Conservation (phyloP, 306 rosid genomes). For the Arachis hypogaea region DNA sequence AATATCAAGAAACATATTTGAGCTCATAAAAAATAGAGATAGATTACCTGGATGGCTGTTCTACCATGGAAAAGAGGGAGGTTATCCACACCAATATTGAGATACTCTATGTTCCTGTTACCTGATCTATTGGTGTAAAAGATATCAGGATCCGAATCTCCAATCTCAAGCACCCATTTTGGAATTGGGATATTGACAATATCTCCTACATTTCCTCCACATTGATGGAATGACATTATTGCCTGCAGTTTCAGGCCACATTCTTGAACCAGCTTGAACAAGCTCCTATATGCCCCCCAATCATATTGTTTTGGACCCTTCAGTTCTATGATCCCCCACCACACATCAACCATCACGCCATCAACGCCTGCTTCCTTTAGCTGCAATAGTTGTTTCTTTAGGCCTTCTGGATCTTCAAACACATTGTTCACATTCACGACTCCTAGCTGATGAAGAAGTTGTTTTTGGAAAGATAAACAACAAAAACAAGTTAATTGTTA, state of each 20-base stretch:
- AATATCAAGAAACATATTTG: no score
- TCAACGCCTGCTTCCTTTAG: constrained; percentile 64
- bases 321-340: constrained; percentile 88
- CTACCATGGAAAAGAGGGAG: constrained; percentile 64
- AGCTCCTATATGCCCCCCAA: constrained; percentile 69
- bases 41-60: constrained; percentile 69
- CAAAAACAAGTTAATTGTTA: background rate
- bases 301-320: constrained; percentile 71
- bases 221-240: constrained; percentile 88
- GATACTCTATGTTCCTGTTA: constrained; percentile 66
- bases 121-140: constrained; percentile 70
- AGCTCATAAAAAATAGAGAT: background rate
- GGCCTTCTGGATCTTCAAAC: constrained; percentile 55
- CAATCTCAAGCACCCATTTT: constrained; percentile 68
- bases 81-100: constrained; percentile 70
- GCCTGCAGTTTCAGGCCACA: constrained; percentile 73
- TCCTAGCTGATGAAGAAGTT: constrained; percentile 54
- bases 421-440: constrained; percentile 57
- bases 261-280: constrained; percentile 65
- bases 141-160: constrained; percentile 72
- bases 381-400: constrained; percentile 54
- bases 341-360: constrained; percentile 92
- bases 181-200: constrained; percentile 70
- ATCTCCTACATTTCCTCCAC: constrained; percentile 93
- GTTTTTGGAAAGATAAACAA: constrained; percentile 5